A percentile compares a stretch with the other conserved stretches of the same genome.
Conservation (phyloP, 805 yeast genomes). For the Vanderwaltozyma verrucispora region DNA sequence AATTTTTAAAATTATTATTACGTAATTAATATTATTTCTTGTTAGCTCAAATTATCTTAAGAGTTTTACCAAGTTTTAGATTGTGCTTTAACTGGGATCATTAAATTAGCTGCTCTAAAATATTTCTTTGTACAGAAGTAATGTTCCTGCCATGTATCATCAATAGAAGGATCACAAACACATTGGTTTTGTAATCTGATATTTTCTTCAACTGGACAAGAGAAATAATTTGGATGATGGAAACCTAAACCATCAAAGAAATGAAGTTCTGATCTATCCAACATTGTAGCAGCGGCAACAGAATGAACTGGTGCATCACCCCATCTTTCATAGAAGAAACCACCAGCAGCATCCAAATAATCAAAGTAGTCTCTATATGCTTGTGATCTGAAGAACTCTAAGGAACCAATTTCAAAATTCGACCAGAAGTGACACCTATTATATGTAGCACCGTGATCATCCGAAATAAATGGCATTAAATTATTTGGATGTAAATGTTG, state of each 20-base stretch:
- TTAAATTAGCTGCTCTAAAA: constrained; percentile 30
- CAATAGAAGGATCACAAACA: constrained; percentile 44
- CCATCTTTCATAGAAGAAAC: constrained; percentile 83
- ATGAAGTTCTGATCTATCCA: constrained; percentile 48
- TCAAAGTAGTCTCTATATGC: constrained; percentile 52
- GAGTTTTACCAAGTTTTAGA: constrained; percentile 1
- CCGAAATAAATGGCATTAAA: constrained; percentile 50
- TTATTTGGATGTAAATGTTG: constrained; percentile 35
- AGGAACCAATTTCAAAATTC: constrained; percentile 64
- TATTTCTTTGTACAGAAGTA: constrained; percentile 58
- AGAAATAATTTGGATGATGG: constrained; percentile 55
- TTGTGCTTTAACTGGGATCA: constrained; percentile 9
- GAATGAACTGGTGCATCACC: constrained; percentile 93
- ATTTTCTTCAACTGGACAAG: constrained; percentile 48
- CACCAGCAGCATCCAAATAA: constrained; percentile 55
- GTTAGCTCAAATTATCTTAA: no score
- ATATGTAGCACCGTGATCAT: constrained; percentile 53
- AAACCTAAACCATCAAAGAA: constrained; percentile 71
- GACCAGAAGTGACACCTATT: constrained; percentile 80
- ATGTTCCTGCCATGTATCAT: constrained; percentile 61
- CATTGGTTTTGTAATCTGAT: constrained; percentile 53
- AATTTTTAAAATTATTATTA: no score
- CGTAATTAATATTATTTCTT: no score
- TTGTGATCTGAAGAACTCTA: constrained; percentile 53
- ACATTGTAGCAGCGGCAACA: constrained; percentile 54